These are phyloP conservation scores for Fusarium sacchari DNA, from an alignment of 2,329 filamentous ascomycete species.

Conservation along the genomic window DNA sequence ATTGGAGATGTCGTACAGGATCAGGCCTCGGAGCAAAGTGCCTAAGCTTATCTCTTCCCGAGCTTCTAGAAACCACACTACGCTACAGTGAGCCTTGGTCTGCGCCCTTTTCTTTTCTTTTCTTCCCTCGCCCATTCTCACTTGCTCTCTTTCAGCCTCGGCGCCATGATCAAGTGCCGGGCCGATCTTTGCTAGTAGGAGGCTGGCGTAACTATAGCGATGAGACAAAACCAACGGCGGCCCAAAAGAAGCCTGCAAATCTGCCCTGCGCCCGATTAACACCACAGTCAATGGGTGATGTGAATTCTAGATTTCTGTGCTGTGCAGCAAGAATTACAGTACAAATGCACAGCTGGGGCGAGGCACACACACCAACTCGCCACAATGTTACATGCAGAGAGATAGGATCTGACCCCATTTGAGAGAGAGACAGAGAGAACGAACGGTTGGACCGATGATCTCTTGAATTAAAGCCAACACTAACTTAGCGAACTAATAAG, in stretches of 20 bases:
- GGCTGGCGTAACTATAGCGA: background rate
- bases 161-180: background rate
- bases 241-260: background rate
- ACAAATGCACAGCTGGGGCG: conserved; percentile 13
- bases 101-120: background rate
- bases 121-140: background rate
- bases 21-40: background rate
- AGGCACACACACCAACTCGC: conserved; percentile 9
- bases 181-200: conserved; percentile 14
- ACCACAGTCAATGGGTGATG: background rate
- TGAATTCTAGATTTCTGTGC: background rate
- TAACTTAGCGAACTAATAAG: background rate
- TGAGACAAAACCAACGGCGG: background rate
- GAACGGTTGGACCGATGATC: conserved; percentile 11
- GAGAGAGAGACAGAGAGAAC: background rate
- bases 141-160: background rate
- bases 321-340: background rate
- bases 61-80: conserved; percentile 11
- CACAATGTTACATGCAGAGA: conserved; percentile 8
- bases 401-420: conserved; percentile 16
- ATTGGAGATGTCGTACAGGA: background rate
- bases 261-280: conserved; percentile 17
- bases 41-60: conserved; percentile 22
- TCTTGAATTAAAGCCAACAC: background rate
- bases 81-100: background rate